Conservation (phyloP, 192 early-diverging fungal genomes). For the Funneliformis mosseae region DNA sequence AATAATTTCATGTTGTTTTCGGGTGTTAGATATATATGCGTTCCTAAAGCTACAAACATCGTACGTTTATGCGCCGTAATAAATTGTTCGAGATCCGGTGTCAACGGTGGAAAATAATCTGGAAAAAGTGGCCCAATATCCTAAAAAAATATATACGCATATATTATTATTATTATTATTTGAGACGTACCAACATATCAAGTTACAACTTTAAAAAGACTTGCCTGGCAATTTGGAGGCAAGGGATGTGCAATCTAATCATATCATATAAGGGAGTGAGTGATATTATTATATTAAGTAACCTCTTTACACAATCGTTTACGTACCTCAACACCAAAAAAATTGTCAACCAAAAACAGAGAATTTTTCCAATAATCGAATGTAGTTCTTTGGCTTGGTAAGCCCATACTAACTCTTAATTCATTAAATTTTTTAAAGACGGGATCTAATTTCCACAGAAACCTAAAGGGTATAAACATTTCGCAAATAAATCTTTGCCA, state of each 20-base stretch:
- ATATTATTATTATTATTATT: no score
- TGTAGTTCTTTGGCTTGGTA: background rate
- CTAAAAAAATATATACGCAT: no score
- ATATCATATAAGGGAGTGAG: no score
- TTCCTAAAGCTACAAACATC: background rate
- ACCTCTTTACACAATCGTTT: no score
- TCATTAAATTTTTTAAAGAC: background rate
- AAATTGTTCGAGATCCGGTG: background rate
- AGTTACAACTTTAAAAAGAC: no score
- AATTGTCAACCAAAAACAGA: background rate
- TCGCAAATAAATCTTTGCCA: background rate
- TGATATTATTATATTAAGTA: no score
- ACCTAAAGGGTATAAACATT: background rate
- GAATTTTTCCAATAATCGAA: background rate
- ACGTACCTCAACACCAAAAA: constrained; percentile 4
- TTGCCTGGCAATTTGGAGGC: background rate
- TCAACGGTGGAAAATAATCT: constrained; percentile 16
- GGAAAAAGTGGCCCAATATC: constrained; percentile 41
- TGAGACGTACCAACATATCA: background rate
- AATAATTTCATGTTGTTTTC: constrained; percentile 31
- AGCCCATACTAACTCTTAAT: background rate
- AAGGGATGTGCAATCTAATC: background rate
- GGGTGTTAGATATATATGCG: background rate
- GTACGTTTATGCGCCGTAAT: background rate
- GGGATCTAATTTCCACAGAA: background rate